Evolutionary conservation across 257 asterid species (phyloP), one percentile per base, ranked within the genome.

Genomic region (Solanum chiquidenum): DNA sequence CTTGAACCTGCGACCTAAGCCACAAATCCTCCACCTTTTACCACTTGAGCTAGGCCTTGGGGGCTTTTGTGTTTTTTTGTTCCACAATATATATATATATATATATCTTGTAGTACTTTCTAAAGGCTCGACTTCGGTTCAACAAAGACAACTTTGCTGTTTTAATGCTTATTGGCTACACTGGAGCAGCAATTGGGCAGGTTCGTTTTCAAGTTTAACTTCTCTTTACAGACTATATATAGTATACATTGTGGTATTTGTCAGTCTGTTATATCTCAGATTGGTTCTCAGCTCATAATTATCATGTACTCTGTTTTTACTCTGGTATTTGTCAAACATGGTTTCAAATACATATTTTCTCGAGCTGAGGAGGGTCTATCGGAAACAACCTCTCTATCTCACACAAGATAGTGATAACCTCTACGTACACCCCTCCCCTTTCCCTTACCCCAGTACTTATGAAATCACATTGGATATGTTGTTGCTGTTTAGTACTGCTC

Each of bases 91-190:
- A 29, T 29, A 29, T 29, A 29, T 29, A 29, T 29, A 29, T 29
- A 11, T 86, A 60, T 72, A 40, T 72, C 1, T 31, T 90, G 94
- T 92, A 94, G 98, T 94, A 94, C 87, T 94, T 33, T 89, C 89
- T 94, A 72, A 93, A 94, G 89, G 95, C 96, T 13, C 91, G 91
- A 0, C 93, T 94, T 90, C 96, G 91, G 71, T 94, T 91, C 88
- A 88, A 88, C 88, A 94, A 94, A 87, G 91, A 94, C 85, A 92
- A 94, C 29, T 94, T 92, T 86, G 95, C 98, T 38, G 95, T 93
- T 87, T 89, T 93, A 87, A 92, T 94, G 91, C 93, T 94, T 44
- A 92, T 93, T 84, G 90, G 92, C 88, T 90, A 92, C 89, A 85
- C 92, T 86, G 87, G 92, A 84, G 91, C 95, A 40, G 92, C 96